Percentiles rank a stretch among this genome's conserved stretches.
Conservation (phyloP, 2,329 filamentous ascomycete genomes). For the Penicillium brasilianum region DNA sequence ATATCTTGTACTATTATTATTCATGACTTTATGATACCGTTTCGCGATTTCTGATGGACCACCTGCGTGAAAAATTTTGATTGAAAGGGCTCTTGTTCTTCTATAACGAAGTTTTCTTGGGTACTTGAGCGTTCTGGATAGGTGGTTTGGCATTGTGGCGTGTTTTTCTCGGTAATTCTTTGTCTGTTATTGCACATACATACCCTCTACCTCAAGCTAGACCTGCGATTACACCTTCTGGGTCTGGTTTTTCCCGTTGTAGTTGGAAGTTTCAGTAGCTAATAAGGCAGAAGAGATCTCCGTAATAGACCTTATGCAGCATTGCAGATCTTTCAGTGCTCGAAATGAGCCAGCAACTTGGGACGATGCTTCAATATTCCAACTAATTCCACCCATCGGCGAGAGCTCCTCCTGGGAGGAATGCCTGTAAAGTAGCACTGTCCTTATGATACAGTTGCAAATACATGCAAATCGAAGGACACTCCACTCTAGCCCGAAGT, state of each 20-base stretch:
- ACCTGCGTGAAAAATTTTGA: neutral
- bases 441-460: conserved; percentile 38
- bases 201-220: conserved; percentile 23
- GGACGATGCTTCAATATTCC: neutral
- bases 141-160: conserved; percentile 5
- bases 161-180: conserved; percentile 2
- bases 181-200: conserved; percentile 27
- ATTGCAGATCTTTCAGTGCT: neutral
- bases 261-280: too few relatives aligned
- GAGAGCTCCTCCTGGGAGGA: conserved; percentile 38
- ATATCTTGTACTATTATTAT: conserved; percentile 10
- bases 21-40: conserved; percentile 19
- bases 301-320: too few relatives aligned
- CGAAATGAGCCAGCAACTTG: too few relatives aligned
- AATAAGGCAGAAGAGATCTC: too few relatives aligned
- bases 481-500: conserved; percentile 50
- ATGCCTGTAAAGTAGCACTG: conserved; percentile 34
- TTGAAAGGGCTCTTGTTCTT: neutral
- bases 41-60: neutral
- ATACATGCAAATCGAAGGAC: conserved; percentile 50
- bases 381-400: conserved; percentile 19
- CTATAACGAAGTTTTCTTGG: conserved; percentile 5
- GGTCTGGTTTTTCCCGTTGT: too few relatives aligned
- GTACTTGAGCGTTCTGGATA: conserved; percentile 5
- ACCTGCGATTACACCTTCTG: neutral